phyloP scores from a whole-genome alignment of 2,329 filamentous ascomycete species.

The Neofusicoccum cordaticola region DNA sequence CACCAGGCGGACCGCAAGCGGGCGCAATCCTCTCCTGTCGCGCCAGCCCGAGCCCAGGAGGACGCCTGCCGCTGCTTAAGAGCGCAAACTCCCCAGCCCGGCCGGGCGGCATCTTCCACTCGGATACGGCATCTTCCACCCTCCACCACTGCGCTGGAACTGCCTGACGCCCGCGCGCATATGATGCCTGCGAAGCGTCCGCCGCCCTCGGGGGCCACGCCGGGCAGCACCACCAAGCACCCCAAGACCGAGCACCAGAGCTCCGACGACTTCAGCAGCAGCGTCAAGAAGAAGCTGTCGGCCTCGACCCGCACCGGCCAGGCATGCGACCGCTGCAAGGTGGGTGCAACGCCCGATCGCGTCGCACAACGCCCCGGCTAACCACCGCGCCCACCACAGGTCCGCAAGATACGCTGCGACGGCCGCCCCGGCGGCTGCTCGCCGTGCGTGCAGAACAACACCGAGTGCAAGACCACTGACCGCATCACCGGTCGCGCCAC shows the following conservation, averaged over 20 bases:
- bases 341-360: conserved; percentile 37
- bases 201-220: conserved; percentile 9
- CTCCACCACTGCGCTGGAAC: conserved; percentile 17
- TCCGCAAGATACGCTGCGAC: conserved; percentile 86
- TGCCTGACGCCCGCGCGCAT: conserved; percentile 17
- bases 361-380: not conserved
- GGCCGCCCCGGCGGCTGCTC: conserved; percentile 76
- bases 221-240: conserved; percentile 24
- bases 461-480: conserved; percentile 81
- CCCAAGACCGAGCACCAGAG: conserved; percentile 33
- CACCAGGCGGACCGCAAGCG: conserved; percentile 14
- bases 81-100: conserved; percentile 11
- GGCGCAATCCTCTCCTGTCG: conserved; percentile 12
- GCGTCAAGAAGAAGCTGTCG: conserved; percentile 52
- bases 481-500: conserved; percentile 80
- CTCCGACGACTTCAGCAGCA: conserved; percentile 33
- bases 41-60: conserved; percentile 11
- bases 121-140: conserved; percentile 18
- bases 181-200: conserved; percentile 19
- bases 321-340: conserved; percentile 86
- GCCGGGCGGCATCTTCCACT: conserved; percentile 17
- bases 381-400: conserved; percentile 42
- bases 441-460: conserved; percentile 72
- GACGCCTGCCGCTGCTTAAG: conserved; percentile 12
- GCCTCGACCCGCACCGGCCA: conserved; percentile 68